Conservation (phyloP, 176 grass and related monocot species). For the Aegilops longissima region DNA sequence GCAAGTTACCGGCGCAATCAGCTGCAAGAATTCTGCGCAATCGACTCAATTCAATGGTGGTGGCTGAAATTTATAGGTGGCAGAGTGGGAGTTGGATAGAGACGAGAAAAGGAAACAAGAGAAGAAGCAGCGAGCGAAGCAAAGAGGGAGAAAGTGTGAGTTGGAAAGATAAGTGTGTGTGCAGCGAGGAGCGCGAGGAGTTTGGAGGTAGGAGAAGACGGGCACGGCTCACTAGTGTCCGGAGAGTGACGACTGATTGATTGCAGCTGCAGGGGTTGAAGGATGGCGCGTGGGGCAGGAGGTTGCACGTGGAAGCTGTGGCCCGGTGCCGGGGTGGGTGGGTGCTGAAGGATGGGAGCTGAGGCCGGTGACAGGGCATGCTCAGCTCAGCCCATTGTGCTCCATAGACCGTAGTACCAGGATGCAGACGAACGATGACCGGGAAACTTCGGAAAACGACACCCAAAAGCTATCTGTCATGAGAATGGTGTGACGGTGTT, state of each 20-base stretch:
- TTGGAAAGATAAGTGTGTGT: conserved; percentile 42
- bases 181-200: background rate
- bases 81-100: conserved; percentile 11
- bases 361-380: background rate
- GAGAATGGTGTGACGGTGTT: too few species aligned
- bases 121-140: background rate
- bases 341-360: background rate
- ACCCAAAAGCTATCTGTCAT: too few species aligned
- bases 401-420: background rate
- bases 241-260: conserved; percentile 7
- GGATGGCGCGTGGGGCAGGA: background rate
- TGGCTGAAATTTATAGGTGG: background rate
- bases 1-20: background rate
- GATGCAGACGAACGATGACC: too few species aligned
- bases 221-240: conserved; percentile 23
- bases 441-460: too few species aligned
- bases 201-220: conserved; percentile 28
- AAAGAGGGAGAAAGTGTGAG: background rate
- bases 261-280: background rate
- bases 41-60: background rate
- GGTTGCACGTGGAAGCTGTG: background rate
- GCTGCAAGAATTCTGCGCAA: conserved; percentile 1
- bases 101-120: background rate
- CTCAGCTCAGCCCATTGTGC: background rate
- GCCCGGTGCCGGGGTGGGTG: background rate